These are phyloP conservation scores for Pyrenochaeta sp. DNA, from an alignment of 2,329 filamentous ascomycete genomes.

Conservation along the genomic window DNA sequence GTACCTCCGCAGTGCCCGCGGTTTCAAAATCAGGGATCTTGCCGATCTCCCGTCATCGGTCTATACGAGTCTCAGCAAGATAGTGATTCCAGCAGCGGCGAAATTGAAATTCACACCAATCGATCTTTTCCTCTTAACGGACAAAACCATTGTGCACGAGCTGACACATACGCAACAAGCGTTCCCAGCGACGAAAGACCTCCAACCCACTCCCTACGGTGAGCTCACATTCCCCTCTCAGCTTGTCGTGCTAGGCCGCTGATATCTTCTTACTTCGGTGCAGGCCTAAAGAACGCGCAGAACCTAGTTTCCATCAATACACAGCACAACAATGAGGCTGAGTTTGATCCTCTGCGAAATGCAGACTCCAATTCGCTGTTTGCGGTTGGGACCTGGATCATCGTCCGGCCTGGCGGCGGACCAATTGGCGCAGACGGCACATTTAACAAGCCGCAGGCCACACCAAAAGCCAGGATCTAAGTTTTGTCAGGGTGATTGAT, in stretches of 20 bases:
- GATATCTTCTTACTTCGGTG: not conserved
- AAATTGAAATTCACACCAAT: not conserved
- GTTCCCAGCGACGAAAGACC: not conserved
- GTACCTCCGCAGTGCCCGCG: not conserved
- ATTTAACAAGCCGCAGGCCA: not conserved
- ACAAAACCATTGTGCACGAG: conserved; percentile 8
- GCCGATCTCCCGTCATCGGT: not conserved
- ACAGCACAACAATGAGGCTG: not conserved
- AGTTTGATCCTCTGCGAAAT: not conserved
- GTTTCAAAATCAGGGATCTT: conserved; percentile 3
- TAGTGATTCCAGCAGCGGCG: not conserved
- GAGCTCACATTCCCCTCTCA: not conserved
- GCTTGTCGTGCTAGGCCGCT: not conserved
- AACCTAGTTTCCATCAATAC: not conserved
- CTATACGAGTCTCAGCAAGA: not conserved
- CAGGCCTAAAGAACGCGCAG: not conserved
- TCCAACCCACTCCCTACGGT: not conserved
- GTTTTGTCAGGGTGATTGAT: not conserved
- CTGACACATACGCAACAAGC: not conserved
- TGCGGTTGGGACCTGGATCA: not conserved
- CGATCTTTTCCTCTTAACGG: not conserved
- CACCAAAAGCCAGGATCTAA: conserved; percentile 3
- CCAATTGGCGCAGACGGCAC: not conserved
- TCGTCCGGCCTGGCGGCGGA: not conserved
- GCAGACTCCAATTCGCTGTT: not conserved